phyloP scores from a whole-genome alignment of 2,329 filamentous ascomycete species.

The Zymoseptoria brevis region DNA sequence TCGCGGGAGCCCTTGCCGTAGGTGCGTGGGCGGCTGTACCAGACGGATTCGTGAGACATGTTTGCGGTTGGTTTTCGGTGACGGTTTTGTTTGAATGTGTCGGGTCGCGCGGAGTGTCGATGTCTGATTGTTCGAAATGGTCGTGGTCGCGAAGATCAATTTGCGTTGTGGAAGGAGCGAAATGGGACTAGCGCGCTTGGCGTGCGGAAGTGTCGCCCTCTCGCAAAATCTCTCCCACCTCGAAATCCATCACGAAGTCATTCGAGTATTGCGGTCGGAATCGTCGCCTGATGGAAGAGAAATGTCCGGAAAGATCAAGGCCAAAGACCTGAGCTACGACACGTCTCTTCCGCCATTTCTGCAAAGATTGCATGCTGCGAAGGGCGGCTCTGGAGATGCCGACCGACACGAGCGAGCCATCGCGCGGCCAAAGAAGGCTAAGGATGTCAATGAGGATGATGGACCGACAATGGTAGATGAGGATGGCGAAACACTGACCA shows the following conservation, averaged over 20 bases:
- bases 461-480: constrained; percentile 66
- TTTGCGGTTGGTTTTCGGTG: constrained; percentile 37
- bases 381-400: constrained; percentile 41
- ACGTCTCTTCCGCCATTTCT: constrained; percentile 43
- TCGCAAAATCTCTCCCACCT: neutral
- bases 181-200: neutral
- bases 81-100: constrained; percentile 8
- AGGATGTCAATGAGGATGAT: constrained; percentile 66
- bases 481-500: constrained; percentile 54
- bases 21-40: constrained; percentile 94
- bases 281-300: neutral
- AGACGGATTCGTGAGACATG: constrained; percentile 81
- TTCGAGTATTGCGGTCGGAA: neutral
- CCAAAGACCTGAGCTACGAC: constrained; percentile 62
- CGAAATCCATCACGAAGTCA: neutral
- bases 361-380: constrained; percentile 44
- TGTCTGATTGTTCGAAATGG: neutral
- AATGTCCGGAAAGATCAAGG: constrained; percentile 45
- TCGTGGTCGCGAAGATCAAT: neutral
- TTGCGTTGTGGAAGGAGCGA: neutral
- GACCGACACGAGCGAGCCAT: constrained; percentile 39
- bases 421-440: constrained; percentile 40
- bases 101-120: constrained; percentile 3
- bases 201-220: neutral
- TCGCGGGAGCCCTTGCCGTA: constrained; percentile 94